Percentiles rank a stretch among this genome's conserved stretches.
Conservation (phyloP, 176 grass and related monocot species). For the Eleusine coracana region DNA sequence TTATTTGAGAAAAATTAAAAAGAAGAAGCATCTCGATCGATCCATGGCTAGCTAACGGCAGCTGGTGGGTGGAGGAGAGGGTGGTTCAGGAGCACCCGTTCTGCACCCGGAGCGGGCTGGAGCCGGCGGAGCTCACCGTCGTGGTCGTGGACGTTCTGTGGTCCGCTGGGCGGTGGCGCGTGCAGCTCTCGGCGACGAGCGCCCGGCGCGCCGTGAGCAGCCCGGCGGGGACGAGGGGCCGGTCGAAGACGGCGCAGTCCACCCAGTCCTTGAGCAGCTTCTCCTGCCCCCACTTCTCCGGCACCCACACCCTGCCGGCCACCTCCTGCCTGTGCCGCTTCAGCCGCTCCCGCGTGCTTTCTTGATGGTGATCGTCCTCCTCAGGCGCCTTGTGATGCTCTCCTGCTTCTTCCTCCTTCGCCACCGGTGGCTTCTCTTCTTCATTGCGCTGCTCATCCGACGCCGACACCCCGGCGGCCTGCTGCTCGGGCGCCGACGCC, state of each 20-base stretch:
- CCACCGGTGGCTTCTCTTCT: not conserved
- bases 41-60: not conserved
- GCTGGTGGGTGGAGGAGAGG: not conserved
- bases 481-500: not conserved
- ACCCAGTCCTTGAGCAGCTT: slow-evolving; percentile 67
- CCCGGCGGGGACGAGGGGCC: slow-evolving; percentile 43
- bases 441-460: not conserved
- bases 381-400: not conserved
- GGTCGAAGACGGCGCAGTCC: slow-evolving; percentile 63
- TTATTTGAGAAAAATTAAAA: slow-evolving; percentile 47
- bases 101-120: slow-evolving; percentile 45
- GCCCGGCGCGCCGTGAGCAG: slow-evolving; percentile 53
- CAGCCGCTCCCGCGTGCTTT: slow-evolving; percentile 52
- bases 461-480: not conserved
- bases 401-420: not conserved
- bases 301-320: slow-evolving; percentile 64
- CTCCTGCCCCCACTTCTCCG: slow-evolving; percentile 77
- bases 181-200: slow-evolving; percentile 56
- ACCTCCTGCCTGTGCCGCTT: slow-evolving; percentile 69
- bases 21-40: not conserved
- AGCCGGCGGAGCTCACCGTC: not conserved
- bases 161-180: slow-evolving; percentile 31
- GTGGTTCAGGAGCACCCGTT: slow-evolving; percentile 33
- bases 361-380: not conserved
- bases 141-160: not conserved